Evolutionary conservation across 148 eudicot species (phyloP).

Genomic region (Oxyria digyna): DNA sequence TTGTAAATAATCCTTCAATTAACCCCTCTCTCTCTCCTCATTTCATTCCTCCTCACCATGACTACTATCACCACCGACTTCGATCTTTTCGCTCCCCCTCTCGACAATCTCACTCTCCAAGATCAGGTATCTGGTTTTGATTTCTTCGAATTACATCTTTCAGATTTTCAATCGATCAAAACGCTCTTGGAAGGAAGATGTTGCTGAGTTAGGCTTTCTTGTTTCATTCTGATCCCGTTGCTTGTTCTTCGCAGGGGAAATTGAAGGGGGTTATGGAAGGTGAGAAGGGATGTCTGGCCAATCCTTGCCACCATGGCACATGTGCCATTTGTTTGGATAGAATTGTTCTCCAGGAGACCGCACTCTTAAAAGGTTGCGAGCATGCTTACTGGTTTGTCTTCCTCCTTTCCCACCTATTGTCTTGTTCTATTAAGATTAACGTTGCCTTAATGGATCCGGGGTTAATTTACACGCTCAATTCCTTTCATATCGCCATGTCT

Average conservation of each 20-base stretch:
- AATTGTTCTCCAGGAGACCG: conserved; percentile 72
- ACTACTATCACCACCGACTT: conserved; percentile 8
- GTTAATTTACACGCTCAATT: neutral
- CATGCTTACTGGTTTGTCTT: conserved; percentile 97
- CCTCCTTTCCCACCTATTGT: neutral
- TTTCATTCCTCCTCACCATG: neutral
- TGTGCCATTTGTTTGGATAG: conserved; percentile 85
- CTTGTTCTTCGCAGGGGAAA: conserved; percentile 20
- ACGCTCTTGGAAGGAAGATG: neutral
- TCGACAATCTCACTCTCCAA: neutral
- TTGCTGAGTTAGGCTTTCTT: conserved; percentile 1
- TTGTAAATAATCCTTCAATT: neutral
- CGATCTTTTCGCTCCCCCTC: neutral
- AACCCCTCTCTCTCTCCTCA: neutral
- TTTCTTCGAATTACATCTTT: neutral
- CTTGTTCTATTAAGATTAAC: neutral
- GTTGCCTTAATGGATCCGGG: neutral
- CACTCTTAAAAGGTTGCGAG: conserved; percentile 98
- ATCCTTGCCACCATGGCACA: conserved; percentile 41
- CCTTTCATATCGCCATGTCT: neutral
- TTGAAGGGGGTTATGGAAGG: conserved; percentile 19
- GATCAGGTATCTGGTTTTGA: conserved; percentile 6
- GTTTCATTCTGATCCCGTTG: neutral
- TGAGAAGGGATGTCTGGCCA: conserved; percentile 7
- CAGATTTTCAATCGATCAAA: neutral